These are phyloP conservation scores for Strigomonas culicis DNA, from an alignment of 208 protist genomes.

Conservation along the genomic window DNA sequence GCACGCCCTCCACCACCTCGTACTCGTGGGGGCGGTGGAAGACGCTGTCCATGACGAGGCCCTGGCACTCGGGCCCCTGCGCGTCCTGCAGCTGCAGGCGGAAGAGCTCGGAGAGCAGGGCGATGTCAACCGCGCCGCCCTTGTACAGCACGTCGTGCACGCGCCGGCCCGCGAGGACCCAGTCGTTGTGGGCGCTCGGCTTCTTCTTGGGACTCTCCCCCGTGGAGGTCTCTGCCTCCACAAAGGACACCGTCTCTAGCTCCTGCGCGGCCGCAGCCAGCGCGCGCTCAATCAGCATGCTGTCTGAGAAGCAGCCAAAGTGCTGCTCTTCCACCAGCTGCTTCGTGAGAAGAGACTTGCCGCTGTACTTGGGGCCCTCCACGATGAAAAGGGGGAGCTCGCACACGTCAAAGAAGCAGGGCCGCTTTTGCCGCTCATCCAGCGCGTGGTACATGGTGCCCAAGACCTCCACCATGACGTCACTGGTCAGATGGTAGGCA, in stretches of 20 bases:
- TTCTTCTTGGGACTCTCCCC: not conserved
- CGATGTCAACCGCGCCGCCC: constrained; percentile 40
- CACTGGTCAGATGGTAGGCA: constrained; percentile 18
- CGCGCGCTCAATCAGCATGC: constrained; percentile 49
- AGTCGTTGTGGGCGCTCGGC: constrained; percentile 14
- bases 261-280: constrained; percentile 5
- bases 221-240: not conserved
- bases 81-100: constrained; percentile 37
- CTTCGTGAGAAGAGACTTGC: constrained; percentile 65
- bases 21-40: constrained; percentile 33
- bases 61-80: constrained; percentile 11
- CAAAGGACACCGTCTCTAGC: not conserved
- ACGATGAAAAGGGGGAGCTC: constrained; percentile 63
- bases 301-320: constrained; percentile 53
- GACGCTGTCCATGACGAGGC: constrained; percentile 69
- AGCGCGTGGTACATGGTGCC: constrained; percentile 22
- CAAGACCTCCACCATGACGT: constrained; percentile 27
- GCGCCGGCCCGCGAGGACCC: constrained; percentile 33
- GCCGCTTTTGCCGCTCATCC: constrained; percentile 15
- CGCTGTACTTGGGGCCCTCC: constrained; percentile 69
- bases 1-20: constrained; percentile 17
- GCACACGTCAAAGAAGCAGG: constrained; percentile 40
- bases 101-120: constrained; percentile 44
- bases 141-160: constrained; percentile 34
- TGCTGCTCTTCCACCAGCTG: constrained; percentile 32